phyloP scores from a whole-genome alignment of 192 early-diverging fungal species.

The Coemansia sp. region DNA sequence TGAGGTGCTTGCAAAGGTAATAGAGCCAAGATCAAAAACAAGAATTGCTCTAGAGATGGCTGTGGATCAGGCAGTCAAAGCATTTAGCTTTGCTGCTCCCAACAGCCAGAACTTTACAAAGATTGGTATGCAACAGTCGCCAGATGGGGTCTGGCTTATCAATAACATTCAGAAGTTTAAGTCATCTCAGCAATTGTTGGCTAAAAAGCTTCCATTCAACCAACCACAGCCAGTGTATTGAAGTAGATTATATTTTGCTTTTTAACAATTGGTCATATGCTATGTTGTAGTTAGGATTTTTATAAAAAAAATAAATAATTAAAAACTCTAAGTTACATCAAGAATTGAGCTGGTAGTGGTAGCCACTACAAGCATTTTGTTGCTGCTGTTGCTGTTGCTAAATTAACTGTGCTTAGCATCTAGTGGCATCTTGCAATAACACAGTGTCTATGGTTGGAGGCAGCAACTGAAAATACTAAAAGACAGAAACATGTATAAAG shows the following conservation, averaged over 20 bases:
- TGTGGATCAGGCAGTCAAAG: background rate
- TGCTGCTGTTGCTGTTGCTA: slow-evolving; percentile 39
- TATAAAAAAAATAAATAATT: background rate
- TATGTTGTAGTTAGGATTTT: background rate
- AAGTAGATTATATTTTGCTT: background rate
- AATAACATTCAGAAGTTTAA: slow-evolving; percentile 5
- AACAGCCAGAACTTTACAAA: slow-evolving; percentile 1
- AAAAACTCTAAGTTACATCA: no score
- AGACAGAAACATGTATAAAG: slow-evolving; percentile 98
- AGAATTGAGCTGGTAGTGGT: background rate
- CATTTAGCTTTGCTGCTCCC: background rate
- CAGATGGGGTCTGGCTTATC: slow-evolving; percentile 6
- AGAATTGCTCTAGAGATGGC: slow-evolving; percentile 6
- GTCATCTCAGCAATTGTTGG: background rate
- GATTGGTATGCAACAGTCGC: slow-evolving; percentile 8
- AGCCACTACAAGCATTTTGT: background rate
- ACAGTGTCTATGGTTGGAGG: slow-evolving; percentile 88
- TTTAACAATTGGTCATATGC: background rate
- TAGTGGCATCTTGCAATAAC: slow-evolving; percentile 93
- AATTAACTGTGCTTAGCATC: slow-evolving; percentile 76
- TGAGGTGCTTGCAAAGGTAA: background rate
- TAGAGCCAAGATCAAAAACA: background rate
- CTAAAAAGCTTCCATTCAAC: background rate
- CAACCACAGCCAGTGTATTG: background rate
- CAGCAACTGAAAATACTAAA: slow-evolving; percentile 92